phyloP scores from a whole-genome alignment of 306 rosid species.

The Gastrolobium bilobum region DNA sequence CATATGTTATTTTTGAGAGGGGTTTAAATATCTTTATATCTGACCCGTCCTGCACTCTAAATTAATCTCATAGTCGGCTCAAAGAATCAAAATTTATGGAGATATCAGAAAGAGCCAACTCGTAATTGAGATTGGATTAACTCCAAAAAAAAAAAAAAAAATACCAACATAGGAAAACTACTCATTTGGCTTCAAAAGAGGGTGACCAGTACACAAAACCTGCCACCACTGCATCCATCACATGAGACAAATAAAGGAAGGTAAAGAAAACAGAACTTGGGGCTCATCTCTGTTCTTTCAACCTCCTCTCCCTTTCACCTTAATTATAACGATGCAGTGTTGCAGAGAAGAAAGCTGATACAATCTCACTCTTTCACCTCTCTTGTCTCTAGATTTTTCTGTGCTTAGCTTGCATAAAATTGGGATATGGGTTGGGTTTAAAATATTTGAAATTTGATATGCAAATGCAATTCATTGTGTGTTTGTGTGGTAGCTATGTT shows the following conservation, averaged over 20 bases:
- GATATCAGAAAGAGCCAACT: too few relatives aligned
- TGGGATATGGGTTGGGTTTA: constrained; percentile 53
- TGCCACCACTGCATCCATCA: constrained; percentile 55
- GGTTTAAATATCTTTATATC: too few relatives aligned
- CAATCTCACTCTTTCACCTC: constrained; percentile 54
- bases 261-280: constrained; percentile 34
- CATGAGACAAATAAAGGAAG: constrained; percentile 58
- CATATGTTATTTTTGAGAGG: too few relatives aligned
- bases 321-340: constrained; percentile 61
- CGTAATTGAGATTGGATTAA: too few relatives aligned
- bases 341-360: constrained; percentile 60
- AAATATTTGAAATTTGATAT: constrained; percentile 34
- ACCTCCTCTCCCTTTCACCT: constrained; percentile 55
- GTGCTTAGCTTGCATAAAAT: constrained; percentile 48
- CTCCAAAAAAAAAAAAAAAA: not conserved
- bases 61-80: too few relatives aligned
- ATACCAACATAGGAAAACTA: constrained; percentile 48
- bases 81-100: too few relatives aligned
- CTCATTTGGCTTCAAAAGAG: constrained; percentile 54
- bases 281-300: constrained; percentile 49
- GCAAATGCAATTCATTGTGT: constrained; percentile 43
- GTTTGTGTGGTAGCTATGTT: not conserved
- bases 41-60: too few relatives aligned
- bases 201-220: constrained; percentile 57
- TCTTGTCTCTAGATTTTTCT: constrained; percentile 49